A percentile compares a stretch with the other conserved stretches of the same genome.
Conservation (phyloP, 495 filamentous ascomycete genomes). For the Tuber melanosporum region DNA sequence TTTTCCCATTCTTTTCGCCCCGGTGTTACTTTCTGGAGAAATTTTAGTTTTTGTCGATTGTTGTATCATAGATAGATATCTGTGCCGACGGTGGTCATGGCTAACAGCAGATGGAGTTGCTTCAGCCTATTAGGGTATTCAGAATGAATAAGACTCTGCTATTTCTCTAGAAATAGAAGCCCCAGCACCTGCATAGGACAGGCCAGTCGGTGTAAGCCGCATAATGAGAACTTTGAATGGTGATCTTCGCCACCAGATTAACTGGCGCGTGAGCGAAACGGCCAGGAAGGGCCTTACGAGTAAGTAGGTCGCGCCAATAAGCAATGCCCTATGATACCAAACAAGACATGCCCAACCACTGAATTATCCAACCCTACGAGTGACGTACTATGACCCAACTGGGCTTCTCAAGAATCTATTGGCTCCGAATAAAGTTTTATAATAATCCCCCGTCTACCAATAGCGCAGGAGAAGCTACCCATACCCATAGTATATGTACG, state of each 20-base stretch:
- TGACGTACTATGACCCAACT: not conserved
- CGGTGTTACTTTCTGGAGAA: not conserved
- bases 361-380: constrained; percentile 1
- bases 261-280: not conserved
- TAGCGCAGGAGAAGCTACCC: not conserved
- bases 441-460: not conserved
- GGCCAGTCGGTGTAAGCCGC: not conserved
- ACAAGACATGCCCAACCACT: not conserved
- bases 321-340: not conserved
- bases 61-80: constrained; percentile 6
- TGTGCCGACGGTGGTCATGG: not conserved
- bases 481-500: not conserved
- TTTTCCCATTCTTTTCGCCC: not conserved
- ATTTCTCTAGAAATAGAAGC: not conserved
- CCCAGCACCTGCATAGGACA: not conserved
- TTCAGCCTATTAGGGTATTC: not conserved
- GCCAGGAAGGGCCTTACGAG: not conserved
- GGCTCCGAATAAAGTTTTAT: not conserved
- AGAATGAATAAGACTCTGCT: not conserved
- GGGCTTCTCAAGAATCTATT: not conserved
- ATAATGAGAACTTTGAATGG: not conserved
- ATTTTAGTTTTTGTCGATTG: not conserved
- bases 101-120: not conserved
- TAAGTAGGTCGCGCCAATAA: not conserved
- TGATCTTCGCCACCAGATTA: not conserved